phyloP scores from a whole-genome alignment of 495 filamentous ascomycete genomes.

The Elaphomyces granulatus region DNA sequence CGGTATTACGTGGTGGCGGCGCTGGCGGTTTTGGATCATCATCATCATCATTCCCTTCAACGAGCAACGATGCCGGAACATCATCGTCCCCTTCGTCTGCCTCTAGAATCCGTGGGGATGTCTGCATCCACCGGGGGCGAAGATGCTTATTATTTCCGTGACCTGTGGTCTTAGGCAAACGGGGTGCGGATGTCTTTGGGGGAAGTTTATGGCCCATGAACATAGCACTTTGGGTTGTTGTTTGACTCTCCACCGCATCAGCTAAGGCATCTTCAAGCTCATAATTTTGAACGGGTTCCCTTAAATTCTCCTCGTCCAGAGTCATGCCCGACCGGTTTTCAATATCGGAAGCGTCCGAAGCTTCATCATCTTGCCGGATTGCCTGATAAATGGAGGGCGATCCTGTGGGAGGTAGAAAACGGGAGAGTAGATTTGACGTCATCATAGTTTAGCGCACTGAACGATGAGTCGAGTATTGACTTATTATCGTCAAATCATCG shows the following conservation, averaged over 20 bases:
- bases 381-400: constrained; percentile 60
- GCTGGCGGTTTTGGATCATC: constrained; percentile 26
- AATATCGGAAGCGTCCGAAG: constrained; percentile 42
- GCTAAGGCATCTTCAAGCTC: constrained; percentile 57
- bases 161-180: constrained; percentile 8
- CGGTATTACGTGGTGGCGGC: constrained; percentile 18
- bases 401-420: constrained; percentile 49
- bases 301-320: constrained; percentile 54
- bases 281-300: constrained; percentile 50
- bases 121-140: constrained; percentile 24
- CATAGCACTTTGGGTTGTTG: constrained; percentile 41
- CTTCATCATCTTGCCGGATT: constrained; percentile 45
- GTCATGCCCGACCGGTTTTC: constrained; percentile 55
- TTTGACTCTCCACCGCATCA: constrained; percentile 50
- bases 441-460: no score
- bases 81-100: constrained; percentile 67
- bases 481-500: no score
- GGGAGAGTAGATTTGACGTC: constrained; percentile 65
- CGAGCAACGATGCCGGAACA: constrained; percentile 74
- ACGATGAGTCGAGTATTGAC: no score
- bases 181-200: constrained; percentile 7
- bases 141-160: constrained; percentile 19
- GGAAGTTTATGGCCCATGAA: constrained; percentile 14
- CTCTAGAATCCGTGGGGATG: constrained; percentile 20
- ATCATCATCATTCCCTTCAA: constrained; percentile 44